Base-by-base conservation (phyloP, 345 rosid genomes). In the Rhizophora apiculata region DNA sequence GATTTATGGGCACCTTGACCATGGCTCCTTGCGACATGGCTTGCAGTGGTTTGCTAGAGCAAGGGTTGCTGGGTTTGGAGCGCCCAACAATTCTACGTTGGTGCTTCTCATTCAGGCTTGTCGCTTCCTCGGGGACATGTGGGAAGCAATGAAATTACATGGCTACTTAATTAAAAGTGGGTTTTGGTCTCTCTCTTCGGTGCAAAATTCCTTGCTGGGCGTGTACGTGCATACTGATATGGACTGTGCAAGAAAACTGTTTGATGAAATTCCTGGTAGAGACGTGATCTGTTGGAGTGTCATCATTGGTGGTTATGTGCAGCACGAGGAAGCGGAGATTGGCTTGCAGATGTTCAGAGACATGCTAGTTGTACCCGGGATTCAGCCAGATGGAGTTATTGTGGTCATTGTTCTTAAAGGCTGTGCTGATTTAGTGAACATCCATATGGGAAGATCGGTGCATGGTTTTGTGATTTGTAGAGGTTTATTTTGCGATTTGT, bases 251-350 rank as follows among this genome's bases (percentile, higher is more conserved):
- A 79, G 69, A 16, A 73, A n/a, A 46, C 63, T 88, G 83, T 92
- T 92, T 64, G 96, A 85, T 60, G 92, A 88, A 85, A 92, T 87
- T 88, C 75, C 69, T 48, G 82, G 76, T 0, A 85, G 75, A 81
- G 94, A 86, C 64, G 88, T 87, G 56, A 82, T 87, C 62, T 85
- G 91, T 6, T 88, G 90, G 92, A 88, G 89, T 77, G 80, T 85
- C 67, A 75, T 84, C 70, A 87, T 89, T 1, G 72, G 73, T 52
- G 88, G 88, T 49, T 82, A 82, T 83, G 80, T 81, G 75, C 81
- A 79, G 36, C 69, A 62, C 15, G 73, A 71, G 22, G 85, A 83
- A 54, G 77, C 86, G 49, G 69, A 63, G 26, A 4, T 64, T 72
- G 88, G 86, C 39, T 71, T 79, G 75, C 39, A 62, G n/a, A 60